Evolutionary conservation across 2,329 filamentous ascomycete genomes (phyloP), one percentile per base, ranked within the genome.

Genomic region (Hypoxylon sp.): DNA sequence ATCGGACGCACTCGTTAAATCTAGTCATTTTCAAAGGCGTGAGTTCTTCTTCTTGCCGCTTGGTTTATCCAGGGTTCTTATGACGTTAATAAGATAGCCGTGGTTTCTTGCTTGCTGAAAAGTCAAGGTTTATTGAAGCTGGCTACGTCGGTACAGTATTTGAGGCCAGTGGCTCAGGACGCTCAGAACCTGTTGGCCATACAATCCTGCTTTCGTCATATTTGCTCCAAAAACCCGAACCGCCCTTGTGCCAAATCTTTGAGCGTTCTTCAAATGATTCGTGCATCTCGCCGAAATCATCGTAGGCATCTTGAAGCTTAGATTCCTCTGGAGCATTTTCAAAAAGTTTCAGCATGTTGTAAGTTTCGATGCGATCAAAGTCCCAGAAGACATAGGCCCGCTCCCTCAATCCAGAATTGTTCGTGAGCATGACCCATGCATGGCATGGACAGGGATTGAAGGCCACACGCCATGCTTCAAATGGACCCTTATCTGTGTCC

Each of bases 381-480:
- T 54, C 55, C 55, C 55, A 57, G 25, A 57, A 42, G 5, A 57
- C 55, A 37, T 57, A 57, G 26, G 45, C 55, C 27, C 50, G 15
- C 26, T 43, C 32, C 25, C 45, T 51, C 21, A 46, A 48, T 36
- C 41, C 21, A 40, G 25, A 40, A 34, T 38, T 46, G 8, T 46
- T 31, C 12, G 12, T 9, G 16, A 38, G 8, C 34, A 57, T 45
- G 32, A 36, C 48, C 49, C 44, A 57, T 12, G 15, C 20, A 15
- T 20, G 25, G 8, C 12, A 17, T 27, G 29, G 35, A 7, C 9
- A 41, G 29, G 16, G 20, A 36, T 48, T 41, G 30, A 48, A 48
- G 45, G 29, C 36, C 36, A 48, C 35, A 48, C 45, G 37, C 46
- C 46, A 50, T 43, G 32, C 46, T 43, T 32, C 32, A 38, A 43